Conservation (phyloP, 2,329 filamentous ascomycete species). For the Sporothrix pseudoabietina region DNA sequence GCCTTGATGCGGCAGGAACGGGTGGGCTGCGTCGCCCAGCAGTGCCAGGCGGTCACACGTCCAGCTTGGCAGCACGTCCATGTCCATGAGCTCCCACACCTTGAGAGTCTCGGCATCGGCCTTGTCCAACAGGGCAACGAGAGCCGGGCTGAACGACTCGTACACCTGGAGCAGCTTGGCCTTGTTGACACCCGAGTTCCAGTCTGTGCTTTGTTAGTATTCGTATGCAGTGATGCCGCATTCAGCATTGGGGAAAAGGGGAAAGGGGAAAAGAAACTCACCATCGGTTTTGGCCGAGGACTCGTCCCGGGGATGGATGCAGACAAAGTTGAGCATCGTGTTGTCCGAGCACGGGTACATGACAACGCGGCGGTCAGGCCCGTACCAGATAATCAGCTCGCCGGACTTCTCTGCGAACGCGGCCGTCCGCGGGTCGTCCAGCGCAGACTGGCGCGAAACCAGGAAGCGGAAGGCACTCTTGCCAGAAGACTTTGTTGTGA, state of each 20-base stretch:
- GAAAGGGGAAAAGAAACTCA: neutral
- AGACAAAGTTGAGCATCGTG: conserved; percentile 52
- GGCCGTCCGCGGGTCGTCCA: conserved; percentile 43
- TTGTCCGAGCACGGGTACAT: conserved; percentile 53
- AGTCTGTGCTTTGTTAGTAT: conserved; percentile 35
- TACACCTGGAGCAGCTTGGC: conserved; percentile 46
- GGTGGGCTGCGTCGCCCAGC: conserved; percentile 69
- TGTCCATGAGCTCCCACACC: conserved; percentile 64
- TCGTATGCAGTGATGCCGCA: too few species aligned
- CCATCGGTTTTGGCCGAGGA: conserved; percentile 41
- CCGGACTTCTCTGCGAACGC: conserved; percentile 40
- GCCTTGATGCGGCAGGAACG: conserved; percentile 64
- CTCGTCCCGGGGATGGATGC: conserved; percentile 53
- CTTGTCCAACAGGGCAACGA: conserved; percentile 47
- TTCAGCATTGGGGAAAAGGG: too few species aligned
- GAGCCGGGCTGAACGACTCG: conserved; percentile 47
- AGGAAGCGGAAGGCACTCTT: conserved; percentile 62
- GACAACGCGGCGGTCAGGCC: conserved; percentile 48
- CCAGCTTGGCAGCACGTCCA: conserved; percentile 61
- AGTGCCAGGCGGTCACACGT: conserved; percentile 56
- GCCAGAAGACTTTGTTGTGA: conserved; percentile 43
- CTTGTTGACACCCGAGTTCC: conserved; percentile 45
- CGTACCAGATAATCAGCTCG: conserved; percentile 47
- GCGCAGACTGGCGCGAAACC: conserved; percentile 44
- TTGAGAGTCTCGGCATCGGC: conserved; percentile 52